Evolutionary conservation across 768 basidiomycete species (phyloP).

Genomic region (Lactifluus rugatus): DNA sequence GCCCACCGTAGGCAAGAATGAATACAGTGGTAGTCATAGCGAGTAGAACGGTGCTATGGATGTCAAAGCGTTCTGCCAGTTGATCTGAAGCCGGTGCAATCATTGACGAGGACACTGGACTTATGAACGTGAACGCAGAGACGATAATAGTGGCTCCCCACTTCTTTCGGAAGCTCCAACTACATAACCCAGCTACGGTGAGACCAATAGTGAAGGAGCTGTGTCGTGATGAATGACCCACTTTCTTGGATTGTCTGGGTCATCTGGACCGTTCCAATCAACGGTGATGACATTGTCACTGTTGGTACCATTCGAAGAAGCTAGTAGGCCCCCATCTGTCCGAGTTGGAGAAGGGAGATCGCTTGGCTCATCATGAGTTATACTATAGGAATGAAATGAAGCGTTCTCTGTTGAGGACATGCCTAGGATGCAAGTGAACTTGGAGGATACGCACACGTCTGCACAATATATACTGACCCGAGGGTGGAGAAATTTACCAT

Average conservation of each 20-base stretch:
- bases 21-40: slow-evolving; percentile 44
- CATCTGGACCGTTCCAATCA: slow-evolving; percentile 16
- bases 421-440: background rate
- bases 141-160: slow-evolving; percentile 42
- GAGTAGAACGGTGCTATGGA: slow-evolving; percentile 39
- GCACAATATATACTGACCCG: background rate
- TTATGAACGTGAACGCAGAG: slow-evolving; percentile 56
- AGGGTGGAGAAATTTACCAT: background rate
- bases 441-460: background rate
- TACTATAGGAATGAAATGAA: background rate
- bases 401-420: background rate
- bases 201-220: background rate
- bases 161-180: slow-evolving; percentile 13
- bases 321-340: too few species aligned
- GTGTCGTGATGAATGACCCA: background rate
- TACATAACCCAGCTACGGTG: background rate
- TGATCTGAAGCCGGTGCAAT: slow-evolving; percentile 52
- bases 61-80: slow-evolving; percentile 43
- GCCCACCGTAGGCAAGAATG: slow-evolving; percentile 47
- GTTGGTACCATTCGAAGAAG: background rate
- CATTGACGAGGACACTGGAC: slow-evolving; percentile 64
- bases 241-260: slow-evolving; percentile 16
- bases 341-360: background rate
- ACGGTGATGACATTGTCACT: background rate
- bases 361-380: background rate